Evolutionary conservation across 140 eudicot species (phyloP).

Genomic region (Oenanthe javanica): DNA sequence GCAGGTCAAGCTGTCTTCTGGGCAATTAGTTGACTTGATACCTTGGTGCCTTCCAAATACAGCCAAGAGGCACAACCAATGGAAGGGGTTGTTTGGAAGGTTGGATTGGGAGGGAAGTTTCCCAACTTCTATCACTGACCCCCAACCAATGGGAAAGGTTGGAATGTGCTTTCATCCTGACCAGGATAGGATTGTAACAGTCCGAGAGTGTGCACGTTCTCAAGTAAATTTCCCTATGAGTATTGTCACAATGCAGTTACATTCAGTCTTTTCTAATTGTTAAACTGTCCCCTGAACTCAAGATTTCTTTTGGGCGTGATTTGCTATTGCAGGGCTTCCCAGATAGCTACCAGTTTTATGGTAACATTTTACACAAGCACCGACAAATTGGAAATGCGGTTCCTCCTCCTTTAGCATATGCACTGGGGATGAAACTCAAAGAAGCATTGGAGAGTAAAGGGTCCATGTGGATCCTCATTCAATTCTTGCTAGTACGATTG

Average conservation of each 20-base stretch:
- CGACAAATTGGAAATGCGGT: conserved; percentile 82
- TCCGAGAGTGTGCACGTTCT: conserved; percentile 64
- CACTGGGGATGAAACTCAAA: conserved; percentile 73
- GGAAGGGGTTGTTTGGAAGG: conserved; percentile 72
- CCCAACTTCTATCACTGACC: conserved; percentile 65
- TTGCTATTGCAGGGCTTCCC: conserved; percentile 47
- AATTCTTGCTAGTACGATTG: neutral
- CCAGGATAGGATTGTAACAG: conserved; percentile 64
- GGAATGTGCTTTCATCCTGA: conserved; percentile 80
- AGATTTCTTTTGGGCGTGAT: no score
- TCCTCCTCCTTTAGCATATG: conserved; percentile 74
- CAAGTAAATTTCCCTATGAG: conserved; percentile 33
- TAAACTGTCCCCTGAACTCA: neutral
- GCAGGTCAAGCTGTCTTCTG: conserved; percentile 52
- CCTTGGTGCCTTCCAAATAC: conserved; percentile 61
- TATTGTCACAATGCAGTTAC: neutral
- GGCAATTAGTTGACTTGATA: conserved; percentile 54
- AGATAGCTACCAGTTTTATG: conserved; percentile 56
- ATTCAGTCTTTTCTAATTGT: neutral
- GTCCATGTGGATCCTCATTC: neutral
- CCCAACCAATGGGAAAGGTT: conserved; percentile 52
- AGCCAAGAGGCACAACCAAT: conserved; percentile 61
- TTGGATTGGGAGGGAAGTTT: conserved; percentile 78
- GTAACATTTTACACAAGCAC: conserved; percentile 59
- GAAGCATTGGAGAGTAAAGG: conserved; percentile 30